Percentiles rank a stretch among this genome's conserved stretches.
phyloP scores from a whole-genome alignment of 2,329 filamentous ascomycete genomes.

The Dactylonectria macrodidyma region DNA sequence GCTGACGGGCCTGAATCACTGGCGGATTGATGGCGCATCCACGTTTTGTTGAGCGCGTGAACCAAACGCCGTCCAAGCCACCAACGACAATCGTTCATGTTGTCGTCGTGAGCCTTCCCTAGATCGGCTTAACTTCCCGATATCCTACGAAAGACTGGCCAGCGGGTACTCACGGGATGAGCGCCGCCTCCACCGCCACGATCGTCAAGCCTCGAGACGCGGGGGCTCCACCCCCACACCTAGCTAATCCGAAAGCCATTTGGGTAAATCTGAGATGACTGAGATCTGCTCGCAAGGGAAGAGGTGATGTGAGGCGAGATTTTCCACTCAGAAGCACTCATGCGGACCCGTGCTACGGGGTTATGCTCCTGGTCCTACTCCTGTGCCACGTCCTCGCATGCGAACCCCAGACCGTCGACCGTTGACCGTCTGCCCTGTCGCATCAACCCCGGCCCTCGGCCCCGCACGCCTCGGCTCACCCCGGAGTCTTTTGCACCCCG shows the following conservation, averaged over 20 bases:
- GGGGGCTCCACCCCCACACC: background rate
- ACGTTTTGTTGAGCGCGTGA: background rate
- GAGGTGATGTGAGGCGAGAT: background rate
- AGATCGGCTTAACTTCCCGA: background rate
- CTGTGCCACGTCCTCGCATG: background rate
- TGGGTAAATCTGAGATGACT: too few relatives aligned
- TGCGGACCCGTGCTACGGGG: background rate
- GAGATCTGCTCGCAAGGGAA: background rate
- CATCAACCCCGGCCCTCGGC: background rate
- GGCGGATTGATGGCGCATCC: too few relatives aligned
- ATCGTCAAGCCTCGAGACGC: background rate
- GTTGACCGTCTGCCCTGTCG: background rate
- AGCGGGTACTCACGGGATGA: background rate
- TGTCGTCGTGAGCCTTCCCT: background rate
- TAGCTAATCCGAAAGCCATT: background rate
- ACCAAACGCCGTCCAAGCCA: background rate
- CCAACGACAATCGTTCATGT: background rate
- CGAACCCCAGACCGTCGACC: background rate
- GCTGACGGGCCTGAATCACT: too few relatives aligned
- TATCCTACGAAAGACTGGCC: background rate
- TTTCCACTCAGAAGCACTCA: background rate
- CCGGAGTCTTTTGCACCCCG: slow-evolving; percentile 19
- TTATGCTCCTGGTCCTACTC: background rate
- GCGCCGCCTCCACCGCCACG: background rate
- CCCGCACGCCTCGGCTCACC: slow-evolving; percentile 9